phyloP scores from a whole-genome alignment of 306 rosid species.

The Datisca glomerata region DNA sequence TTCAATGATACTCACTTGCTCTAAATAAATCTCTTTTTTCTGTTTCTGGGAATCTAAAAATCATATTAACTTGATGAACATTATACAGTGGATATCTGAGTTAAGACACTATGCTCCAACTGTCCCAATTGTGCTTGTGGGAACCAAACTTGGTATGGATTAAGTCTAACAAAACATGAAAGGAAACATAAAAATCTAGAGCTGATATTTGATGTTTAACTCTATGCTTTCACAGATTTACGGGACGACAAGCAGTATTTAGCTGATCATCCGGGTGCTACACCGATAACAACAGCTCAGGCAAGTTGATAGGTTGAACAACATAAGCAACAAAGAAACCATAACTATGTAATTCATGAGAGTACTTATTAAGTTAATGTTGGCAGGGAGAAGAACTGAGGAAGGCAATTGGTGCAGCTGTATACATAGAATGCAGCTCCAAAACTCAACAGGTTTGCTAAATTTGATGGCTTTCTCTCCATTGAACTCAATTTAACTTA shows the following conservation, averaged over 20 bases:
- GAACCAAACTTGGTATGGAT: conserved; percentile 38
- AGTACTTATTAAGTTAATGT: too few species aligned
- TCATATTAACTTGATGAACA: neutral
- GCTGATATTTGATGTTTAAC: neutral
- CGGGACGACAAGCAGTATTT: conserved; percentile 32
- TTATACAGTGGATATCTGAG: conserved; percentile 39
- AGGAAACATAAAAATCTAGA: neutral
- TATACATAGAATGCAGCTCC: conserved; percentile 88
- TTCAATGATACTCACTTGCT: conserved; percentile 5
- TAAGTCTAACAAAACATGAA: neutral
- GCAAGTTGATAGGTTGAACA: conserved; percentile 9
- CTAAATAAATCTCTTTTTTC: neutral
- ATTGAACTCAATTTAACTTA: neutral
- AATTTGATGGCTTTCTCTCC: neutral
- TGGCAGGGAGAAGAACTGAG: conserved; percentile 86
- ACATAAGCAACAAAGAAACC: too few species aligned
- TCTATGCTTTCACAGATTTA: conserved; percentile 19
- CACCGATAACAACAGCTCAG: conserved; percentile 30
- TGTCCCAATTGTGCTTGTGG: conserved; percentile 38
- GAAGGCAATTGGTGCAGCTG: conserved; percentile 88
- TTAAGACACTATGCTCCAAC: conserved; percentile 46
- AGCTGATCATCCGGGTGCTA: conserved; percentile 33
- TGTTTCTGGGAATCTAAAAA: neutral
- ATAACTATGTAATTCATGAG: too few species aligned
- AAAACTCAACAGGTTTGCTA: conserved; percentile 78